These are phyloP conservation scores for Amaranthus palmeri DNA, from an alignment of 148 eudicot species.

Conservation along the genomic window DNA sequence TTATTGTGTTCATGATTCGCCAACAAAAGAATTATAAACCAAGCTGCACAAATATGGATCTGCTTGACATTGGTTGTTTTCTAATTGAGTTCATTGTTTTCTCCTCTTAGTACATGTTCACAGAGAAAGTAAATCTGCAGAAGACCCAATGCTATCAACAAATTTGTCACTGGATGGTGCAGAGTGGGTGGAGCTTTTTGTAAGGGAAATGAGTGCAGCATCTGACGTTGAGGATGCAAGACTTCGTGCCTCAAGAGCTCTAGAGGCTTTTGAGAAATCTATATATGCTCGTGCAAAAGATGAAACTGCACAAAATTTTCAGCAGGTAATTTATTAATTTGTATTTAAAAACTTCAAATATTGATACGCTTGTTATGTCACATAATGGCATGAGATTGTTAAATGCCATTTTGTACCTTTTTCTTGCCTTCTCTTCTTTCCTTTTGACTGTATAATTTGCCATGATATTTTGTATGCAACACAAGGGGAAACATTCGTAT, in stretches of 20 bases:
- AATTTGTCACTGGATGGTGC: constrained; percentile 46
- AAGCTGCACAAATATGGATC: not conserved
- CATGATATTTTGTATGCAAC: not conserved
- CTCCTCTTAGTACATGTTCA: constrained; percentile 30
- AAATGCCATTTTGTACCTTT: not conserved
- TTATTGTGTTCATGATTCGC: not conserved
- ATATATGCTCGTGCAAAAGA: constrained; percentile 43
- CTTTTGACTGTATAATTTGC: not conserved
- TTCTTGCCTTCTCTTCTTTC: not conserved
- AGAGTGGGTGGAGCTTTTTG: constrained; percentile 91
- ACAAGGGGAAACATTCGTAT: not conserved
- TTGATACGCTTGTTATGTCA: not conserved
- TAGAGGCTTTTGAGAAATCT: constrained; percentile 71
- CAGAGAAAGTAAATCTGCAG: constrained; percentile 31
- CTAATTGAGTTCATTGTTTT: not conserved
- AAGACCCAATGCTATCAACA: constrained; percentile 28
- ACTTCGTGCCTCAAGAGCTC: constrained; percentile 66
- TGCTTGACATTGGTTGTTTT: not conserved
- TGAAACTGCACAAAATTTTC: constrained; percentile 44
- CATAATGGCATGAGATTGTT: not conserved
- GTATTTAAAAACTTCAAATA: not conserved
- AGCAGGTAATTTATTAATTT: constrained; percentile 42
- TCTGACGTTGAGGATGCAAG: constrained; percentile 67
- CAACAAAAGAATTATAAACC: not conserved
- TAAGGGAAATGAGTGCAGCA: constrained; percentile 60